Base-by-base conservation (phyloP, 129 eudicot species). In the Tagetes patula region DNA sequence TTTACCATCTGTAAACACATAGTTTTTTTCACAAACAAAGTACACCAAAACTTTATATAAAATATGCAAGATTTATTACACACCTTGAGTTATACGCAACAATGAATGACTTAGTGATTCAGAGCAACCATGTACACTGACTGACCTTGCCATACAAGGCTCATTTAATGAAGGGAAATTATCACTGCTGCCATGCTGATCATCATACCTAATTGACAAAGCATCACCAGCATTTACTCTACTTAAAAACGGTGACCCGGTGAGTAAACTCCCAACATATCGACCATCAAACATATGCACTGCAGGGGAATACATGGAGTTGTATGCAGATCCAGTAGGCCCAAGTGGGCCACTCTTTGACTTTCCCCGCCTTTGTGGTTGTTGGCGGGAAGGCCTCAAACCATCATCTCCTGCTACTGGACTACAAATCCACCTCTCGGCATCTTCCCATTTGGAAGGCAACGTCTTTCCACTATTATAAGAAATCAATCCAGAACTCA, bases 391-490 rank as follows among this genome's bases (percentile, higher is more conserved):
- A 64, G 79, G 81, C 72, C 77, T 76, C 63, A 76, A 60, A 30
- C 48, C 39, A 32, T 85, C 77, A 60, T 89, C 96, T 13, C 95
- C 91, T 6, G 77, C 77, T 56, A 90, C 79, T 3, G 98, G 98
- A 80, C 98, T 93, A 6, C 83, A 84, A 67, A 93, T 93, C 98
- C 98, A 89, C 84, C 98, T 82, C 82, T 93, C 98, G 1, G 98
- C 98, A 81, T 93, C 98, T 69, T 93, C 98, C 98, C 98, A 93
- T 78, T 93, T 93, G 12, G 98, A 93, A 82, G 98, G 98, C 83
- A 93, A 79, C 14, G 88, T 79, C 59, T 81, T 85, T 32, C 92
- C 92, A 72, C 87, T 89, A 74, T 83, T 87, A 36, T 83, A 85
- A 65, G 96, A 86, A 59, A 93, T 69, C 78, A 87, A 74, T 52